phyloP scores from a whole-genome alignment of 2,329 filamentous ascomycete species.

The Alternaria atra region DNA sequence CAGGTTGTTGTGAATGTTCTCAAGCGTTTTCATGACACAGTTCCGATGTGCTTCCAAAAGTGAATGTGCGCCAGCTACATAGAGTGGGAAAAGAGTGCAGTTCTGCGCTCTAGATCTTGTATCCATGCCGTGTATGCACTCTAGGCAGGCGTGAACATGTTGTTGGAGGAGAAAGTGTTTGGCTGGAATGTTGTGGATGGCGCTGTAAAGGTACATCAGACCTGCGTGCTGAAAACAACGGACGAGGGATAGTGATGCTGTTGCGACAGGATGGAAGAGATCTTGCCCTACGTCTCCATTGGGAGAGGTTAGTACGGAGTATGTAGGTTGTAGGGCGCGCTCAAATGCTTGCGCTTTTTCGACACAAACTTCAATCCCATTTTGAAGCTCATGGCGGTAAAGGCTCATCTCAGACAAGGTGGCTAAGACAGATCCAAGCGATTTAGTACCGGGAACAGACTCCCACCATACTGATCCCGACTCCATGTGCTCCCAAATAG shows the following conservation, averaged over 20 bases:
- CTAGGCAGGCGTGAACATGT: constrained; percentile 24
- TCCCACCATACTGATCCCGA: constrained; percentile 23
- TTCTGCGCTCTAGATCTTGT: constrained; percentile 19
- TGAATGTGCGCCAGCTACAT: constrained; percentile 23
- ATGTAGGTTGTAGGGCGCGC: constrained; percentile 11
- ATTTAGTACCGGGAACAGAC: constrained; percentile 4
- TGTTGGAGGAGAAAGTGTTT: constrained; percentile 22
- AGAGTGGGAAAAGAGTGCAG: constrained; percentile 26
- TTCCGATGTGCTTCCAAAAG: constrained; percentile 9
- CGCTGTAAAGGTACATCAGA: constrained; percentile 27
- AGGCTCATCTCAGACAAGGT: constrained; percentile 16
- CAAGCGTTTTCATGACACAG: constrained; percentile 11
- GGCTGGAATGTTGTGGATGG: constrained; percentile 18
- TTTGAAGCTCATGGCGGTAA: constrained; percentile 8
- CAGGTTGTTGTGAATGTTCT: constrained; percentile 19
- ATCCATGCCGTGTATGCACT: constrained; percentile 22
- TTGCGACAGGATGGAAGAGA: not conserved
- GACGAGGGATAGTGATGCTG: constrained; percentile 12
- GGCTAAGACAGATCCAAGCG: constrained; percentile 11
- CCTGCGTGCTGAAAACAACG: constrained; percentile 25
- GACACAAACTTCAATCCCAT: not conserved
- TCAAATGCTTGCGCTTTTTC: constrained; percentile 11
- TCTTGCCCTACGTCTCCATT: not conserved
- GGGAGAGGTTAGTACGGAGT: not conserved
- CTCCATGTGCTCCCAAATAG: constrained; percentile 21